phyloP scores from a whole-genome alignment of 345 rosid species.

The Boechera stricta region DNA sequence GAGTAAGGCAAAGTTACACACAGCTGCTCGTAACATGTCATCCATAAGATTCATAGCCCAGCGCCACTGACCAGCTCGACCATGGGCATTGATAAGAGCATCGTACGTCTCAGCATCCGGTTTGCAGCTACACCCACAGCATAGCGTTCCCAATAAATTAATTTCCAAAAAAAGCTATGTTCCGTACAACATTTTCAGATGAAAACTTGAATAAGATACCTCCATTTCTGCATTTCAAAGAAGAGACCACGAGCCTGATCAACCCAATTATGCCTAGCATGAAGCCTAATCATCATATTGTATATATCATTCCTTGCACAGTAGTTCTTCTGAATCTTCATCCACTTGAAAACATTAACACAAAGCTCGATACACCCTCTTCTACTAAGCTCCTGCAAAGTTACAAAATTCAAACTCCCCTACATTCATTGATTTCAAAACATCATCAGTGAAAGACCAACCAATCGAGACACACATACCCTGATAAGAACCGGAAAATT shows the following conservation, averaged over 20 bases:
- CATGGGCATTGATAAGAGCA: conserved; percentile 92
- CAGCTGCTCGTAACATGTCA: conserved; percentile 87
- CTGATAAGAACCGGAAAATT: conserved; percentile 75
- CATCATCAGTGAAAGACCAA: not conserved
- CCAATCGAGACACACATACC: conserved; percentile 43
- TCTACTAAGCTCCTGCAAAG: conserved; percentile 70
- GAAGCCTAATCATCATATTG: conserved; percentile 88
- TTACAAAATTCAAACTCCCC: not conserved
- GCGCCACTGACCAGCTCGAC: conserved; percentile 90
- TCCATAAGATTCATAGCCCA: conserved; percentile 96
- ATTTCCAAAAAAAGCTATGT: not conserved
- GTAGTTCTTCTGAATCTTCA: conserved; percentile 83
- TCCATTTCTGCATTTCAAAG: conserved; percentile 96
- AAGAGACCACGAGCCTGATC: conserved; percentile 95
- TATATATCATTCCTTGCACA: conserved; percentile 82
- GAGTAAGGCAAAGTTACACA: conserved; percentile 61
- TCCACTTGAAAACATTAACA: conserved; percentile 68
- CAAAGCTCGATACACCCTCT: conserved; percentile 77
- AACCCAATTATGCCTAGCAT: conserved; percentile 70
- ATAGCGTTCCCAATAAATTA: conserved; percentile 2
- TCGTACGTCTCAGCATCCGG: conserved; percentile 88
- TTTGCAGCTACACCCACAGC: conserved; percentile 64
- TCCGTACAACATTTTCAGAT: not conserved
- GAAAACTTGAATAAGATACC: conserved; percentile 49
- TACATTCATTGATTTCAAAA: not conserved